A percentile compares a stretch with the other conserved stretches of the same genome.
Conservation (phyloP, 805 yeast species). For the Kazachstania kunashirensis region DNA sequence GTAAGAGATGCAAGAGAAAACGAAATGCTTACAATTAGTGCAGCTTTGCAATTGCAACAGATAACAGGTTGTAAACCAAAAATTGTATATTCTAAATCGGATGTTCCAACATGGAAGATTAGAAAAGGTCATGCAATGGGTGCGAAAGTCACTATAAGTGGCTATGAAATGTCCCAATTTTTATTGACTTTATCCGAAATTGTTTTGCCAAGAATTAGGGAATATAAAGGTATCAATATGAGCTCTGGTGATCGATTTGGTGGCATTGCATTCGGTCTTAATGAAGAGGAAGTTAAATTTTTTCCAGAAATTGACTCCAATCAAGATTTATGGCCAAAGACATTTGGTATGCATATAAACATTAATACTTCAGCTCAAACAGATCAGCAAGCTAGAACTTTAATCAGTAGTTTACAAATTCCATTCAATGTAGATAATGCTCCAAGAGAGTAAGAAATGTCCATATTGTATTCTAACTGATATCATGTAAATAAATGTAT, state of each 20-base stretch:
- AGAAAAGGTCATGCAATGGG: slow-evolving; percentile 89
- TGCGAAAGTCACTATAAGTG: slow-evolving; percentile 67
- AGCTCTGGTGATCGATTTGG: slow-evolving; percentile 79
- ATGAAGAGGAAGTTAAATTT: slow-evolving; percentile 60
- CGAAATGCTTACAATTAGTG: slow-evolving; percentile 63
- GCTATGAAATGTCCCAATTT: slow-evolving; percentile 79
- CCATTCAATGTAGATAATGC: slow-evolving; percentile 41
- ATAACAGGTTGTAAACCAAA: slow-evolving; percentile 85
- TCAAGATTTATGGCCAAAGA: slow-evolving; percentile 79
- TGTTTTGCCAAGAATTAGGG: slow-evolving; percentile 87
- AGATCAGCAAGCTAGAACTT: slow-evolving; percentile 79
- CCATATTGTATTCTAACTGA: not conserved
- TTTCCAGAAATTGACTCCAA: slow-evolving; percentile 93
- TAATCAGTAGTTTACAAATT: slow-evolving; percentile 71
- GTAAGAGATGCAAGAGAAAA: slow-evolving; percentile 63
- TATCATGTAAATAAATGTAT: not conserved
- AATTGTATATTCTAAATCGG: slow-evolving; percentile 62
- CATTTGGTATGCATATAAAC: slow-evolving; percentile 78
- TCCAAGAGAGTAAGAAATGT: not conserved
- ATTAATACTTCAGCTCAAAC: slow-evolving; percentile 83
- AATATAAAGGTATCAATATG: slow-evolving; percentile 68
- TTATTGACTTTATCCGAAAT: slow-evolving; percentile 78
- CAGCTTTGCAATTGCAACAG: slow-evolving; percentile 76
- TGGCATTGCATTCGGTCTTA: slow-evolving; percentile 75
- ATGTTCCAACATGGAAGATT: slow-evolving; percentile 77